A percentile compares a stretch with the other conserved stretches of the same genome.
Conservation (phyloP, 371 early-diverging fungal genomes). For the Mortierella sp. region DNA sequence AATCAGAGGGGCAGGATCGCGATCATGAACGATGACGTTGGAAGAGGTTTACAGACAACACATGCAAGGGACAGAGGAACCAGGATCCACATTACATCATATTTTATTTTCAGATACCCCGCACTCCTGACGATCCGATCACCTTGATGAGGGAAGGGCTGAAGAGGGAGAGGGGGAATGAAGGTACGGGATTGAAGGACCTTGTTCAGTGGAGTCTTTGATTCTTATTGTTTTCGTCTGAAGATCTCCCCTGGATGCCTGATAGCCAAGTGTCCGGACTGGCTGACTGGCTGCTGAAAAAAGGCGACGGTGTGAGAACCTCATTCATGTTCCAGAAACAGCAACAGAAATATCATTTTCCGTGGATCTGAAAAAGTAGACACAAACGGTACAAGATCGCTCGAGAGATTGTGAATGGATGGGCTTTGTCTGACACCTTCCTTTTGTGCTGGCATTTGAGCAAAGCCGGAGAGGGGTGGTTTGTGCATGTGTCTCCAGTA, state of each 20-base stretch:
- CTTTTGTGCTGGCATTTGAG: background rate
- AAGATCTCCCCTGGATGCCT: too few species aligned
- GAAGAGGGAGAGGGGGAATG: background rate
- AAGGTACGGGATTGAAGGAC: too few species aligned
- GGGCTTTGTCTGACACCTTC: too few species aligned
- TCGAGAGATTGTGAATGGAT: too few species aligned
- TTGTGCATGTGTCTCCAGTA: slow-evolving; percentile 6
- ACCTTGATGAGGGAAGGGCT: background rate
- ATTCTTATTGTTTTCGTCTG: too few species aligned
- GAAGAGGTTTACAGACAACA: background rate
- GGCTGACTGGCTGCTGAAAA: too few species aligned
- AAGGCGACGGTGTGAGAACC: too few species aligned
- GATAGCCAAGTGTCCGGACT: too few species aligned
- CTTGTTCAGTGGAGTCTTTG: too few species aligned
- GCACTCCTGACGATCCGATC: background rate
- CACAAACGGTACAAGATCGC: background rate
- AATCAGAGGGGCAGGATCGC: background rate
- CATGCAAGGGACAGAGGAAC: background rate
- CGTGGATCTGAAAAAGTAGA: background rate
- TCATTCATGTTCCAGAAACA: too few species aligned
- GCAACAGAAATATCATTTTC: background rate
- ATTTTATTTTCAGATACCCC: background rate
- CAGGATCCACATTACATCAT: background rate
- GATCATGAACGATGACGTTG: background rate
- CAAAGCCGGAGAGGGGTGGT: background rate